These are phyloP conservation scores for Turnera subulata DNA, from an alignment of 345 rosid genomes.

Conservation along the genomic window DNA sequence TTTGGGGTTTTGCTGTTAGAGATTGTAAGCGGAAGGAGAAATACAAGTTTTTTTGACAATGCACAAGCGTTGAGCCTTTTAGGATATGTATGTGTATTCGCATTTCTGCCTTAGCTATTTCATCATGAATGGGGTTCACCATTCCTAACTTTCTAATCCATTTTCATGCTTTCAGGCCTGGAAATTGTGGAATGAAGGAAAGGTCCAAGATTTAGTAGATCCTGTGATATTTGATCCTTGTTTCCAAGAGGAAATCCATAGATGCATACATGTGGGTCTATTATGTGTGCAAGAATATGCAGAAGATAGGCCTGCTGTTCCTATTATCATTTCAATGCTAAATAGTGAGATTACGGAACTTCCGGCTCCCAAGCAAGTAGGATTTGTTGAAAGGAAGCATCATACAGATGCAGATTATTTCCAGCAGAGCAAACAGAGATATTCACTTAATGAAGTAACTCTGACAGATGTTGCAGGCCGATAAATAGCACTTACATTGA, in stretches of 20 bases:
- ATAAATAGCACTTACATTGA: not conserved
- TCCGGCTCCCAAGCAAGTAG: constrained; percentile 15
- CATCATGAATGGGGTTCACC: too few relatives aligned
- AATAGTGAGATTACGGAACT: constrained; percentile 9
- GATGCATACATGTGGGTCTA: constrained; percentile 22
- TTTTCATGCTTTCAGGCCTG: constrained; percentile 14
- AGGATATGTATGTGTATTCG: constrained; percentile 12
- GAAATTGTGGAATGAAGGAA: constrained; percentile 19
- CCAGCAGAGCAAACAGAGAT: not conserved
- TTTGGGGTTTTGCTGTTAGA: constrained; percentile 15
- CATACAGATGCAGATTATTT: not conserved
- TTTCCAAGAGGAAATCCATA: not conserved
- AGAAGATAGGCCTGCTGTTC: constrained; percentile 12
- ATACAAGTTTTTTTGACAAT: constrained; percentile 21
- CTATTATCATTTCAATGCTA: constrained; percentile 8
- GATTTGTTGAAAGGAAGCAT: not conserved
- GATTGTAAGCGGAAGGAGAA: constrained; percentile 35
- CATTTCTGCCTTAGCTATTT: too few relatives aligned
- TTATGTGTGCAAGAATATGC: constrained; percentile 26
- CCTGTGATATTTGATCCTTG: not conserved
- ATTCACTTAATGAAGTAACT: constrained; percentile 7
- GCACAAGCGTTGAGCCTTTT: constrained; percentile 18
- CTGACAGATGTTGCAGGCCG: constrained; percentile 1
- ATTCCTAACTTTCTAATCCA: not conserved
- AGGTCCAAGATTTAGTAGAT: not conserved